Percentiles rank a stretch among this genome's conserved stretches.
Evolutionary conservation across 306 rosid genomes (phyloP).

Genomic region (Citrullus colocynthis): DNA sequence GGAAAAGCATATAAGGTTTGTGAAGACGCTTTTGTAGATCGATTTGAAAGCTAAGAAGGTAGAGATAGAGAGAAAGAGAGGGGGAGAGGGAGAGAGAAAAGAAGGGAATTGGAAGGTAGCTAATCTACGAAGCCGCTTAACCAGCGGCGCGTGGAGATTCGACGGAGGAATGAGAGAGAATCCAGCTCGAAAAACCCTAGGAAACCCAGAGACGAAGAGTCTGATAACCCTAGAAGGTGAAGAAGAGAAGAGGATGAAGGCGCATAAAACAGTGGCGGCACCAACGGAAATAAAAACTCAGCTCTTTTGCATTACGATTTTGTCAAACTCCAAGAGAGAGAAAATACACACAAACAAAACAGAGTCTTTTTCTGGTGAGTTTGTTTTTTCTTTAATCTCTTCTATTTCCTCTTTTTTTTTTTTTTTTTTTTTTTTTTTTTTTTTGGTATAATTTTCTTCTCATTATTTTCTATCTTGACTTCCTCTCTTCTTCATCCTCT

Average conservation of each 20-base stretch:
- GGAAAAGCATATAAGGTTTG: background rate
- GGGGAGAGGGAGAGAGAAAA: background rate
- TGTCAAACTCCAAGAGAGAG: conserved; percentile 13
- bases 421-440: no score
- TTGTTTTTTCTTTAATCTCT: background rate
- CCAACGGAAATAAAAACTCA: conserved; percentile 14
- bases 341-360: background rate
- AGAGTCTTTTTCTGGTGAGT: conserved; percentile 6
- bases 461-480: no score
- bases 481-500: no score
- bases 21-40: conserved; percentile 5
- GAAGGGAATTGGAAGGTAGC: background rate
- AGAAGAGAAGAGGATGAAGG: conserved; percentile 27
- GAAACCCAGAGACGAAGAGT: background rate
- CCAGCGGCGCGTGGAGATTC: conserved; percentile 74
- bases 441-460: no score
- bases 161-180: conserved; percentile 38
- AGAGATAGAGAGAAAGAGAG: background rate
- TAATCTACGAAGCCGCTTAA: conserved; percentile 74
- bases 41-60: background rate
- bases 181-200: conserved; percentile 41
- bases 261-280: conserved; percentile 55
- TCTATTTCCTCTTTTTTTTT: background rate
- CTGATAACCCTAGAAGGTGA: conserved; percentile 34
- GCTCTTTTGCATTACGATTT: conserved; percentile 16